A percentile compares a stretch with the other conserved stretches of the same genome.
These are phyloP conservation scores for Nitzschia palea DNA, from an alignment of 108 stramenopile species.

Conservation along the genomic window DNA sequence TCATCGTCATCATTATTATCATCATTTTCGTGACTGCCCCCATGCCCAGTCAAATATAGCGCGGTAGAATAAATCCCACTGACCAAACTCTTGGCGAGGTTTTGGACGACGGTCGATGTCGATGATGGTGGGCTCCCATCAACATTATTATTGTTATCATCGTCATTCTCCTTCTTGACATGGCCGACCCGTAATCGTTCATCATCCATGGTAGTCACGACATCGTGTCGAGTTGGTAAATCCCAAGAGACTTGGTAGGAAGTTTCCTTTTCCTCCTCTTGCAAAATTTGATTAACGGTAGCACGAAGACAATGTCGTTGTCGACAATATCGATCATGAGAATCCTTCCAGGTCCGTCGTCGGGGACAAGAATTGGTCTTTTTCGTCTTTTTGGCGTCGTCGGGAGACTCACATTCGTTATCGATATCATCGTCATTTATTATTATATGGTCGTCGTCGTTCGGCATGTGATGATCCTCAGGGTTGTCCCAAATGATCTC, in stretches of 20 bases:
- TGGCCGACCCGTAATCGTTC: not conserved
- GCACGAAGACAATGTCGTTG: conserved; percentile 15
- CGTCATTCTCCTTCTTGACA: not conserved
- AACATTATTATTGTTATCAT: not conserved
- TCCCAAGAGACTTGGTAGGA: too few relatives aligned
- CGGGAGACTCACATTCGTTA: too few relatives aligned
- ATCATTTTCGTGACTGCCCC: too few relatives aligned
- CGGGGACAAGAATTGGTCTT: too few relatives aligned
- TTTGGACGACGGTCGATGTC: not conserved
- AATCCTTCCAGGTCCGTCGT: conserved; percentile 11
- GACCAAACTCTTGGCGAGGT: not conserved
- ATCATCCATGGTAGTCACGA: not conserved
- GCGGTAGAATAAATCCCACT: not conserved
- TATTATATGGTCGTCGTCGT: too few relatives aligned
- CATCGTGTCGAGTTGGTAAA: conserved; percentile 3
- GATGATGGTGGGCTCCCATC: not conserved
- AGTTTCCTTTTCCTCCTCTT: conserved; percentile 12
- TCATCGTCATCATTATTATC: not conserved
- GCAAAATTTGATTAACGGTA: conserved; percentile 13
- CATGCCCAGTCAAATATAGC: not conserved
- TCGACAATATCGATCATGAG: conserved; percentile 24
- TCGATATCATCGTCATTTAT: too few relatives aligned
- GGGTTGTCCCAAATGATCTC: too few relatives aligned
- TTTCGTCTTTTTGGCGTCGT: too few relatives aligned
- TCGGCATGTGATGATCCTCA: too few relatives aligned